These are phyloP conservation scores for Thelonectria blattea DNA, from an alignment of 2,329 filamentous ascomycete genomes.

Conservation along the genomic window DNA sequence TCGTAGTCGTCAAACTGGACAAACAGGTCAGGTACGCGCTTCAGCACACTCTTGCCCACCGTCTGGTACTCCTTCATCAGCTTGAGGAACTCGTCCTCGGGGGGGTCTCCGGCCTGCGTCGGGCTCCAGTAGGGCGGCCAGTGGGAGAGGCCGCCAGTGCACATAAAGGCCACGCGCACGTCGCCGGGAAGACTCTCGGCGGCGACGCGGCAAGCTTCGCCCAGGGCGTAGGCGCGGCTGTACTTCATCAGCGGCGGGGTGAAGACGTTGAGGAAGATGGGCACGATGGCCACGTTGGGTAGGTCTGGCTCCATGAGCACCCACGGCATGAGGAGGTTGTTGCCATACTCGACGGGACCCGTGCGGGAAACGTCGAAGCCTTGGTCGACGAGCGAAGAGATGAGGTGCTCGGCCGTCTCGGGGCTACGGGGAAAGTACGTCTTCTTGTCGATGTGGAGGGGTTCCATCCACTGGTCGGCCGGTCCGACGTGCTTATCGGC, in stretches of 20 bases:
- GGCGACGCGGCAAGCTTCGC: background rate
- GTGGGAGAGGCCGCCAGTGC: constrained; percentile 38
- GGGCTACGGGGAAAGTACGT: constrained; percentile 36
- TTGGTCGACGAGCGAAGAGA: constrained; percentile 30
- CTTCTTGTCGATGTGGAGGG: constrained; percentile 35
- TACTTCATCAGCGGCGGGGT: constrained; percentile 38
- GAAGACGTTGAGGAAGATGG: constrained; percentile 40
- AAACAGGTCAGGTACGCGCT: constrained; percentile 36
- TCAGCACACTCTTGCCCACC: constrained; percentile 32
- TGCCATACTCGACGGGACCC: constrained; percentile 36
- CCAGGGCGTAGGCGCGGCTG: constrained; percentile 31
- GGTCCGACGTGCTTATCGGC: constrained; percentile 36
- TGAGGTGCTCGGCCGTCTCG: constrained; percentile 35
- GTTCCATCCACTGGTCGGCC: constrained; percentile 40
- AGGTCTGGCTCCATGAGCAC: constrained; percentile 36
- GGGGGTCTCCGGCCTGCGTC: constrained; percentile 32
- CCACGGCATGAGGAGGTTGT: constrained; percentile 42
- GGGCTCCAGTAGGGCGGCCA: constrained; percentile 42
- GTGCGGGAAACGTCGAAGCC: constrained; percentile 38
- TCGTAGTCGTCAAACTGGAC: constrained; percentile 40
- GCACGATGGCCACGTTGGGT: constrained; percentile 33
- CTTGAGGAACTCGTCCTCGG: constrained; percentile 36
- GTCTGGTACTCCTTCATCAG: constrained; percentile 41
- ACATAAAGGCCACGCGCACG: constrained; percentile 13
- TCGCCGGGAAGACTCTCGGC: background rate